phyloP scores from a whole-genome alignment of 352 stramenopile genomes.

The Discostella stelligera region DNA sequence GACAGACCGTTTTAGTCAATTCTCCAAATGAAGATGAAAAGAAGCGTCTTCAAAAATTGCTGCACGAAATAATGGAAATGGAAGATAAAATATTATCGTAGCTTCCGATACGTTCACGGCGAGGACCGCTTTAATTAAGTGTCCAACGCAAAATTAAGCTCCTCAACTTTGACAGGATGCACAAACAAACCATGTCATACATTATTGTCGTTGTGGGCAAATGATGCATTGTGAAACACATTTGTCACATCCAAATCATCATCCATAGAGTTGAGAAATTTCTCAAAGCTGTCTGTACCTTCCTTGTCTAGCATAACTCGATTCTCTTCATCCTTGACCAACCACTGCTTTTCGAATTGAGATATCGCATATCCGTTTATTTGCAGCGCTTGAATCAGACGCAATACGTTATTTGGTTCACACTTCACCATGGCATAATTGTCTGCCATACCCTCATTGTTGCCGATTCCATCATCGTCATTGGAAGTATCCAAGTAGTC shows the following conservation, averaged over 20 bases:
- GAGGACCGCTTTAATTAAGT: too few species aligned
- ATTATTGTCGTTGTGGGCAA: conserved; percentile 16
- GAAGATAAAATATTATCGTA: conserved; percentile 57
- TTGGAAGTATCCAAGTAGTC: conserved; percentile 3
- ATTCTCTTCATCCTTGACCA: conserved; percentile 54
- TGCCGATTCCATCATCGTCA: conserved; percentile 12
- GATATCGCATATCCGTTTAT: conserved; percentile 29
- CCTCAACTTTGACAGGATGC: too few species aligned
- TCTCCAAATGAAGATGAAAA: conserved; percentile 60
- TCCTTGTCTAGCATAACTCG: conserved; percentile 46
- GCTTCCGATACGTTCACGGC: too few species aligned
- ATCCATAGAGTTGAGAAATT: conserved; percentile 64
- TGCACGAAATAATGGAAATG: conserved; percentile 63
- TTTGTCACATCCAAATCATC: conserved; percentile 72
- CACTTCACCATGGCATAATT: conserved; percentile 56
- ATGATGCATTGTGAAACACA: conserved; percentile 65
- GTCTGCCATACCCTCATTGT: not conserved
- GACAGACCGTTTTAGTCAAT: conserved; percentile 72
- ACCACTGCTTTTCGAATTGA: conserved; percentile 67
- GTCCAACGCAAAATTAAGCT: too few species aligned
- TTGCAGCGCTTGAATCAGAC: conserved; percentile 50
- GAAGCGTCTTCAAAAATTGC: conserved; percentile 46
- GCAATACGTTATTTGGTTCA: conserved; percentile 54
- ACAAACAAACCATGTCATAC: too few species aligned
- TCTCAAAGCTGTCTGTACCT: conserved; percentile 49